Evolutionary conservation across 352 stramenopile species (phyloP).

Genomic region (Globisporangium apiculatum): DNA sequence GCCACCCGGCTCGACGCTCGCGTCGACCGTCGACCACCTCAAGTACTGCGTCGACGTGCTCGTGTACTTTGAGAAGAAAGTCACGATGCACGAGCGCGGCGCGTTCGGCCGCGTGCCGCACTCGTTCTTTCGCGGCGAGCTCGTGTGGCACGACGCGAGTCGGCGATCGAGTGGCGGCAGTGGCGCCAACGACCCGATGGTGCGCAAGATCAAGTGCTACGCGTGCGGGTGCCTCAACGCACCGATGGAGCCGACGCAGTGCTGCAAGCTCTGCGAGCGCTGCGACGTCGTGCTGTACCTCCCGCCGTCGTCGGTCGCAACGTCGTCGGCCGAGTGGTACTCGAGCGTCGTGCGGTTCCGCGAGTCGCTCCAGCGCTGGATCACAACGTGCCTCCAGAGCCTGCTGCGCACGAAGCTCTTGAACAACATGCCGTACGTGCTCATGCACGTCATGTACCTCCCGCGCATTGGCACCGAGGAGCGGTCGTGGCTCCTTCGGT

Average conservation of each 20-base stretch:
- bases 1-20: conserved; percentile 34
- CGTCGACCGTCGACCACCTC: conserved; percentile 61
- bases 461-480: conserved; percentile 73
- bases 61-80: conserved; percentile 84
- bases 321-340: conserved; percentile 77
- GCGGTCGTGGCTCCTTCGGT: conserved; percentile 70
- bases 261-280: conserved; percentile 65
- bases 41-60: conserved; percentile 83
- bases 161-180: conserved; percentile 8
- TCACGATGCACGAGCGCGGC: conserved; percentile 57
- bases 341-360: conserved; percentile 66
- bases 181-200: conserved; percentile 25
- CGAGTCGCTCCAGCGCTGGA: conserved; percentile 78
- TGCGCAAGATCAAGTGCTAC: conserved; percentile 69
- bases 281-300: conserved; percentile 76
- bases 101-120: conserved; percentile 65
- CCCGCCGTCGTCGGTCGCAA: conserved; percentile 69
- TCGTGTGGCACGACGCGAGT: conserved; percentile 49
- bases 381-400: conserved; percentile 52
- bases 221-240: conserved; percentile 60
- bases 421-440: conserved; percentile 73
- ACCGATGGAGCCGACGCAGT: conserved; percentile 60
- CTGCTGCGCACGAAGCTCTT: conserved; percentile 56
- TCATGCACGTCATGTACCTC: conserved; percentile 85
- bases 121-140: conserved; percentile 72